phyloP scores from a whole-genome alignment of 306 rosid species.

The Urtica urens region DNA sequence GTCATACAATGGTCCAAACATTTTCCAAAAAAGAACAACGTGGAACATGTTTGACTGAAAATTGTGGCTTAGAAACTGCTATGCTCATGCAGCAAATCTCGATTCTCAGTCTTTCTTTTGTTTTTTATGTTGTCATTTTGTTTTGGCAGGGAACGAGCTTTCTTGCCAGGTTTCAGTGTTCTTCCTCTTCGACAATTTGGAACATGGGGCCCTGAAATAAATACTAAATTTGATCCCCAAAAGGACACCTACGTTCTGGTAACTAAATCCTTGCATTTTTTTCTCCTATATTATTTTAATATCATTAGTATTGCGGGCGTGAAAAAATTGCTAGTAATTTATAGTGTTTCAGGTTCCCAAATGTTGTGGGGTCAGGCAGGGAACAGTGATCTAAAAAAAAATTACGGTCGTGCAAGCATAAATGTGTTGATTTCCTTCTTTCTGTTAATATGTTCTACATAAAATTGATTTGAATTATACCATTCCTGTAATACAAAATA shows the following conservation, averaged over 20 bases:
- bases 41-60: not conserved
- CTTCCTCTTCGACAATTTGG: constrained; percentile 88
- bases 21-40: not conserved
- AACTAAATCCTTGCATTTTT: not conserved
- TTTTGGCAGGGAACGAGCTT: constrained; percentile 59
- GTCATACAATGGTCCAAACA: too few species aligned
- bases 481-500: too few species aligned
- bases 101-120: not conserved
- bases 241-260: constrained; percentile 86
- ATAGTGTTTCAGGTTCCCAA: too few species aligned
- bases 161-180: constrained; percentile 74
- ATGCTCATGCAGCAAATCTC: not conserved
- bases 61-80: not conserved
- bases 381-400: too few species aligned
- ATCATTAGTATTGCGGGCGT: too few species aligned
- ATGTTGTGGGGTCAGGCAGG: too few species aligned
- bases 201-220: constrained; percentile 82
- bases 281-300: too few species aligned
- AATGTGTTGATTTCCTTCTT: too few species aligned
- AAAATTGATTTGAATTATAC: too few species aligned
- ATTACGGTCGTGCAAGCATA: too few species aligned
- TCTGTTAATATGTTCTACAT: too few species aligned
- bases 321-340: too few species aligned
- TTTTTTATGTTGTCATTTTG: not conserved
- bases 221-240: constrained; percentile 50